Percentiles rank a stretch among this genome's conserved stretches.
Evolutionary conservation across 331 rosid species (phyloP).

Genomic region (Rhamnella rubrinervis): DNA sequence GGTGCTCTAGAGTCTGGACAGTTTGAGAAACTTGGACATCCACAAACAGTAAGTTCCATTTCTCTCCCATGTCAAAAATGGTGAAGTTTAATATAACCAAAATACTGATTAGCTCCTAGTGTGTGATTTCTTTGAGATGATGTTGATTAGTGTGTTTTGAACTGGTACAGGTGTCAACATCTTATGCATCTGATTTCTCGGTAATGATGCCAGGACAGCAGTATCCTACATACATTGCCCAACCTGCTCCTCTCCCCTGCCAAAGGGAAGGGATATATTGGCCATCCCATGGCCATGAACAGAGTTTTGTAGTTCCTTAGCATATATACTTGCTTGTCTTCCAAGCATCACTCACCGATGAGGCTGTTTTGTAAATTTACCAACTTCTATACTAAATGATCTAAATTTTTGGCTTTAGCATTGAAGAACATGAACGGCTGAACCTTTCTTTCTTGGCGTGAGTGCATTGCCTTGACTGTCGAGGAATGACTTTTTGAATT

Average conservation of each 20-base stretch:
- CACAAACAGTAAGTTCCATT: slow-evolving; percentile 50
- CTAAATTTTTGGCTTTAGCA: too few species aligned
- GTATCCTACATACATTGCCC: slow-evolving; percentile 81
- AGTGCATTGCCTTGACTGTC: too few species aligned
- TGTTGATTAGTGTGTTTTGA: background rate
- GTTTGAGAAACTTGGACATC: slow-evolving; percentile 45
- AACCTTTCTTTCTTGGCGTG: too few species aligned
- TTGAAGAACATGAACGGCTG: too few species aligned
- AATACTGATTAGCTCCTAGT: too few species aligned
- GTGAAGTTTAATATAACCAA: too few species aligned
- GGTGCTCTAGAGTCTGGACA: slow-evolving; percentile 42
- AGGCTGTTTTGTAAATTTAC: too few species aligned
- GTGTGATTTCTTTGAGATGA: background rate
- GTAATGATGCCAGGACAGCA: slow-evolving; percentile 95
- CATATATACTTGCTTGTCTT: slow-evolving; percentile 12
- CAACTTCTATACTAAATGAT: too few species aligned
- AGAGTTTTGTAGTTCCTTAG: slow-evolving; percentile 47
- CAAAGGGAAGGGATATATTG: slow-evolving; percentile 65
- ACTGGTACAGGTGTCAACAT: slow-evolving; percentile 46
- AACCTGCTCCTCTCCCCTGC: slow-evolving; percentile 87
- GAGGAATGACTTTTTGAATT: too few species aligned
- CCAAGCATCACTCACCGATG: background rate
- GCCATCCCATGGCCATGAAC: slow-evolving; percentile 63
- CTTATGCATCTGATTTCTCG: slow-evolving; percentile 63
- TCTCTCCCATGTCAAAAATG: too few species aligned